Percentiles rank a stretch among this genome's conserved stretches.
Evolutionary conservation across 2,329 filamentous ascomycete genomes (phyloP).

Genomic region (Fusarium annulatum): DNA sequence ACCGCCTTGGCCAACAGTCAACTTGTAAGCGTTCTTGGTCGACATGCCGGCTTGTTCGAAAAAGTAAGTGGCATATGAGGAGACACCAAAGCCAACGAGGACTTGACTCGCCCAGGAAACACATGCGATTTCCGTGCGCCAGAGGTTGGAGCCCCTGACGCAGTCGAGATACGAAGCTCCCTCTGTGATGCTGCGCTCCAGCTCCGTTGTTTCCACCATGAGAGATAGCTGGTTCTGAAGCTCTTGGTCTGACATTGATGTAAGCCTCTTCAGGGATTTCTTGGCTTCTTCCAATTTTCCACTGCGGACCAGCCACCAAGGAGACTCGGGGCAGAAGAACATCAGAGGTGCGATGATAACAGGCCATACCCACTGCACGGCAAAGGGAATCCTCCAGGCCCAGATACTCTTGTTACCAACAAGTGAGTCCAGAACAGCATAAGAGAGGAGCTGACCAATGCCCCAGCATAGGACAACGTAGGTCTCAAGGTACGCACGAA

Average conservation of each 20-base stretch:
- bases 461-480: conserved; percentile 57
- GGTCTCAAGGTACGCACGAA: conserved; percentile 55
- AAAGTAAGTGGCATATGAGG: background rate
- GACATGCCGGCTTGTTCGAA: background rate
- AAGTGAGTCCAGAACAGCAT: conserved; percentile 41
- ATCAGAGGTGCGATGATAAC: conserved; percentile 44
- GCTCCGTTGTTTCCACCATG: conserved; percentile 54
- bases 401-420: conserved; percentile 37
- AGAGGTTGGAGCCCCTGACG: conserved; percentile 55
- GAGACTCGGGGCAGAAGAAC: conserved; percentile 48
- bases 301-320: conserved; percentile 48
- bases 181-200: conserved; percentile 22
- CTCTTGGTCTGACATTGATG: background rate
- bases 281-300: background rate
- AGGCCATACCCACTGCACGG: conserved; percentile 52
- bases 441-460: conserved; percentile 54
- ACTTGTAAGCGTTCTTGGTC: background rate
- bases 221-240: conserved; percentile 47
- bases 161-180: conserved; percentile 46
- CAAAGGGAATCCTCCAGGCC: conserved; percentile 53
- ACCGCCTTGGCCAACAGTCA: background rate
- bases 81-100: background rate
- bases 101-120: conserved; percentile 37
- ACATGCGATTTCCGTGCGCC: conserved; percentile 54
- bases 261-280: background rate